Evolutionary conservation across 495 filamentous ascomycete species (phyloP).

Genomic region (Annulohypoxylon stygium): DNA sequence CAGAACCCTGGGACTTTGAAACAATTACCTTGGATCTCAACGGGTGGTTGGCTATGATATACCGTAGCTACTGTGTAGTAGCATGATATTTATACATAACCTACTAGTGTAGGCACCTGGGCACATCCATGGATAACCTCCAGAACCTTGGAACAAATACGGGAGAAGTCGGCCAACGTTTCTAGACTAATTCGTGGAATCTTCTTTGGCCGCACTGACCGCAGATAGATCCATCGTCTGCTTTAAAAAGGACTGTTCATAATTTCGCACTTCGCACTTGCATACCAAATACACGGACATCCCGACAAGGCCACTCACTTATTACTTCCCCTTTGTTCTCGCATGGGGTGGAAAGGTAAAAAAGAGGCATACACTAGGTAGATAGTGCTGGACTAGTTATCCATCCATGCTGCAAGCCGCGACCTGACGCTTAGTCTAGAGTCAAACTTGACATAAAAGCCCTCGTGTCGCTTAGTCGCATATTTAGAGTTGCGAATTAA

Average conservation of each 20-base stretch:
- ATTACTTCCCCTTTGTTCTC: background rate
- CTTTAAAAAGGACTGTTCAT: background rate
- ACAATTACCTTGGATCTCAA: background rate
- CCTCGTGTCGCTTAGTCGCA: conserved; percentile 2
- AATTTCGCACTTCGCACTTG: background rate
- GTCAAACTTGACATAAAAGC: conserved; percentile 15
- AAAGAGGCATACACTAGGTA: too few species aligned
- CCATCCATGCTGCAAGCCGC: background rate
- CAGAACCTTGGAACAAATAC: background rate
- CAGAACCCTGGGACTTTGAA: background rate
- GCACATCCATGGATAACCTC: background rate
- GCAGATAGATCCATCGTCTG: background rate
- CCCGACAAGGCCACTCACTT: background rate
- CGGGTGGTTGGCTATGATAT: background rate
- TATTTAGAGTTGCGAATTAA: conserved; percentile 22
- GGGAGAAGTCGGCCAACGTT: background rate
- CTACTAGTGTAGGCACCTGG: too few species aligned
- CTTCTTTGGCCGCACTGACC: background rate
- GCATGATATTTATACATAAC: too few species aligned
- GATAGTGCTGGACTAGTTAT: background rate
- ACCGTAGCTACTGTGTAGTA: background rate
- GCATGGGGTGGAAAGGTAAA: background rate
- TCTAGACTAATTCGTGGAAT: background rate
- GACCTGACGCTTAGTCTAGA: conserved; percentile 5
- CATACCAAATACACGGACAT: background rate